phyloP scores from a whole-genome alignment of 495 filamentous ascomycete genomes.

The Tuber brumale region DNA sequence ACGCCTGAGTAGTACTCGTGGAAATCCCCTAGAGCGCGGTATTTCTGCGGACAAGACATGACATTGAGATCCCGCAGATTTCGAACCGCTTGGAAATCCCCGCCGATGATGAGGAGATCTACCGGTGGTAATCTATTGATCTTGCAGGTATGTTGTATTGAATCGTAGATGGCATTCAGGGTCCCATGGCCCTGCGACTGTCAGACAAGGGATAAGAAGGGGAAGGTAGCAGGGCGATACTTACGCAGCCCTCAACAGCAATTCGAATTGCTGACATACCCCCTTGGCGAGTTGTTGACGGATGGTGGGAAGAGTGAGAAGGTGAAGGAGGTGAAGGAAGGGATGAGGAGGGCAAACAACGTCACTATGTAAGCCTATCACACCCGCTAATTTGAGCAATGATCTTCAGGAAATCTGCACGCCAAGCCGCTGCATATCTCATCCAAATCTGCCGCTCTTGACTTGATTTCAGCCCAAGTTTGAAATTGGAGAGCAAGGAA shows the following conservation, averaged over 20 bases:
- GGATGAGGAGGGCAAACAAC: neutral
- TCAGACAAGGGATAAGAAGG: conserved; percentile 5
- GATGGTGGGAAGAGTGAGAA: neutral
- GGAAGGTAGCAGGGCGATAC: conserved; percentile 34
- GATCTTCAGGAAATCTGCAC: neutral
- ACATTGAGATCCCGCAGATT: conserved; percentile 79
- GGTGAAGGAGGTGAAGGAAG: neutral
- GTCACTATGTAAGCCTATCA: neutral
- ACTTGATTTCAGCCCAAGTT: neutral
- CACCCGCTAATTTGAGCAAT: neutral
- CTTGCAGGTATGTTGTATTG: conserved; percentile 56
- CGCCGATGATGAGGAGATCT: conserved; percentile 85
- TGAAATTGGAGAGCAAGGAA: neutral
- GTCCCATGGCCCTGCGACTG: conserved; percentile 72
- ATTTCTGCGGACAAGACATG: conserved; percentile 81
- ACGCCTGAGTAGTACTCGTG: conserved; percentile 82
- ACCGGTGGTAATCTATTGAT: conserved; percentile 71
- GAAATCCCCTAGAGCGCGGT: conserved; percentile 78
- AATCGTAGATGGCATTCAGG: conserved; percentile 80
- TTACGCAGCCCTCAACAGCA: conserved; percentile 75
- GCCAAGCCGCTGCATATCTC: neutral
- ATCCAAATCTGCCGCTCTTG: neutral
- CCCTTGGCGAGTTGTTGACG: neutral
- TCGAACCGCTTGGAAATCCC: conserved; percentile 76
- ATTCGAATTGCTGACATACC: conserved; percentile 35